A percentile compares a stretch with the other conserved stretches of the same genome.
Conservation (phyloP, 2,329 filamentous ascomycete species). For the Scytalidium lignicola region DNA sequence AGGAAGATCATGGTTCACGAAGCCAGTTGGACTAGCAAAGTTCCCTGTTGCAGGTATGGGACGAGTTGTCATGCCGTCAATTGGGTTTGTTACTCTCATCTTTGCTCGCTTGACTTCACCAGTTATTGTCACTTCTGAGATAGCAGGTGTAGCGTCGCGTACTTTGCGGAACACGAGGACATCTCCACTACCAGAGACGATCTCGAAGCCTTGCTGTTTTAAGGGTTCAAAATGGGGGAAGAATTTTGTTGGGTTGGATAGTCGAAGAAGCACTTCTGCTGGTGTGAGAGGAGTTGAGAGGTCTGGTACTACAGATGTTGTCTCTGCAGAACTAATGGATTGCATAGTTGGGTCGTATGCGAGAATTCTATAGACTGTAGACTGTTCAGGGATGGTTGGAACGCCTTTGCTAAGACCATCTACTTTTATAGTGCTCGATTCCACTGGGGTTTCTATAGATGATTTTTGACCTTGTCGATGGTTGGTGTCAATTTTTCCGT, state of each 20-base stretch:
- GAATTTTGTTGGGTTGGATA: constrained; percentile 61
- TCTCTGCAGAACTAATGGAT: constrained; percentile 53
- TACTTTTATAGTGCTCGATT: not conserved
- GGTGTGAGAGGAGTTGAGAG: constrained; percentile 48
- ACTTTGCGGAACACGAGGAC: constrained; percentile 64
- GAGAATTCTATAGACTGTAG: constrained; percentile 56
- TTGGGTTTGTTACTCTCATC: constrained; percentile 42
- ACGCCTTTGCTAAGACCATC: not conserved
- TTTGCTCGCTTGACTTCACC: constrained; percentile 18
- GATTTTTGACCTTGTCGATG: constrained; percentile 18
- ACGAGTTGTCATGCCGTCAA: constrained; percentile 37
- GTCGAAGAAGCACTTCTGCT: constrained; percentile 52
- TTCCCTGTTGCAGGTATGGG: constrained; percentile 43
- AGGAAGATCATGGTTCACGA: constrained; percentile 53
- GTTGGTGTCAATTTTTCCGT: constrained; percentile 31
- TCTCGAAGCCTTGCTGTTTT: constrained; percentile 59
- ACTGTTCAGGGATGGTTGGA: constrained; percentile 3
- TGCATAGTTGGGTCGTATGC: constrained; percentile 59
- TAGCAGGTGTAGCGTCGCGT: constrained; percentile 25
- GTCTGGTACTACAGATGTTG: constrained; percentile 48
- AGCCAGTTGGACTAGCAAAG: constrained; percentile 61
- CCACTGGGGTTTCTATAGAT: not conserved
- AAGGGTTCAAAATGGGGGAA: constrained; percentile 57
- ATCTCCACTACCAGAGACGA: constrained; percentile 57
- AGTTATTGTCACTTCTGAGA: constrained; percentile 35